A percentile compares a stretch with the other conserved stretches of the same genome.
These are phyloP conservation scores for Botryotinia globosa DNA, from an alignment of 2,329 filamentous ascomycete genomes.

Conservation along the genomic window DNA sequence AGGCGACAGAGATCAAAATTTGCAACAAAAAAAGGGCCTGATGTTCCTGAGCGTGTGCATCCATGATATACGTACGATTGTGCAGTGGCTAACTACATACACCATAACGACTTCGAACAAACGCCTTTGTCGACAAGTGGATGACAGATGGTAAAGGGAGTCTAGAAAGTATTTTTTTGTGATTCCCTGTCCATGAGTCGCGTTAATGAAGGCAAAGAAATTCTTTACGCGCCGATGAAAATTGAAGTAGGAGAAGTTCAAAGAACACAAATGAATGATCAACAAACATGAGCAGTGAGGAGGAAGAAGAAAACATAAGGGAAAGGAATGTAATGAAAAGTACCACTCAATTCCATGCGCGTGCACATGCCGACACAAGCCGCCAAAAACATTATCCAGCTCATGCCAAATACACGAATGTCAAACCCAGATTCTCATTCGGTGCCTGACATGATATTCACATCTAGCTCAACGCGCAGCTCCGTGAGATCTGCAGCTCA, in stretches of 20 bases:
- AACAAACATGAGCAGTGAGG: not conserved
- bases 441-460: constrained; percentile 8
- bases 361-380: too few relatives aligned
- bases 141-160: not conserved
- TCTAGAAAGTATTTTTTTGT: not conserved
- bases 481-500: not conserved
- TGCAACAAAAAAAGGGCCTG: not conserved
- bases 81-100: not conserved
- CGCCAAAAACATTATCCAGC: not conserved
- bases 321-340: not conserved
- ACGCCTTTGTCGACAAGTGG: not conserved
- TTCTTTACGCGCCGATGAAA: not conserved
- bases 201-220: not conserved
- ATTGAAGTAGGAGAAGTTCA: fast-evolving
- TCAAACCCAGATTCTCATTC: not conserved
- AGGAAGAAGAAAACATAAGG: not conserved
- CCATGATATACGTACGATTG: not conserved
- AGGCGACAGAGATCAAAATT: not conserved
- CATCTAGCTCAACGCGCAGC: not conserved
- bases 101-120: not conserved
- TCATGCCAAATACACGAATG: not conserved
- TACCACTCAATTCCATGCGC: not conserved
- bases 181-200: not conserved
- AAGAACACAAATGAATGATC: too few relatives aligned
- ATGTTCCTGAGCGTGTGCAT: not conserved